A percentile compares a stretch with the other conserved stretches of the same genome.
Evolutionary conservation across 345 rosid species (phyloP).

Genomic region (Bruguiera gymnorhiza): DNA sequence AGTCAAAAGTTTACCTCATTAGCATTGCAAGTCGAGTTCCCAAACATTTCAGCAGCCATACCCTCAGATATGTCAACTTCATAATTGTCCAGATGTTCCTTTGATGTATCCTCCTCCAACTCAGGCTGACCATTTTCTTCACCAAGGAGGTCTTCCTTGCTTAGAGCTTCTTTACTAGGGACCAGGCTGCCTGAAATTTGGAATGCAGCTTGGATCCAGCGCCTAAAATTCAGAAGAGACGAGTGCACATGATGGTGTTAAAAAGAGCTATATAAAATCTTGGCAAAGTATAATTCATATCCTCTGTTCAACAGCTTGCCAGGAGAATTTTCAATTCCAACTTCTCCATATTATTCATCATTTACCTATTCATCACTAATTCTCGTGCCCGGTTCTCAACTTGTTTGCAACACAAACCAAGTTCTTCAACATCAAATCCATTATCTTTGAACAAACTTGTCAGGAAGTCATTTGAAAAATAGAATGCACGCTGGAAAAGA

Average conservation of each 20-base stretch:
- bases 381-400: conserved; percentile 88
- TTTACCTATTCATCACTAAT: conserved; percentile 75
- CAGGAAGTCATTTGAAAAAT: conserved; percentile 77
- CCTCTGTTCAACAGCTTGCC: background rate
- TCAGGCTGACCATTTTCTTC: conserved; percentile 21
- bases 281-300: background rate
- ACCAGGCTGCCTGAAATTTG: conserved; percentile 30
- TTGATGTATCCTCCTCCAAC: conserved; percentile 19
- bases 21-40: conserved; percentile 45
- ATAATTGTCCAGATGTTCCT: conserved; percentile 24
- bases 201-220: conserved; percentile 92
- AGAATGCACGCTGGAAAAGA: conserved; percentile 76
- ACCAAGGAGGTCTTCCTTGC: conserved; percentile 24
- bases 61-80: conserved; percentile 83
- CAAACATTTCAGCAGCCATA: conserved; percentile 74
- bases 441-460: conserved; percentile 56
- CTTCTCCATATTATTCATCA: conserved; percentile 7
- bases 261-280: background rate
- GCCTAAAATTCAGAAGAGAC: conserved; percentile 37
- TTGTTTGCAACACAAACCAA: conserved; percentile 79
- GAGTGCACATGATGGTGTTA: conserved; percentile 1
- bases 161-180: conserved; percentile 21
- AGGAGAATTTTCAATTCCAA: background rate
- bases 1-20: conserved; percentile 47
- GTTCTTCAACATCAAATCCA: conserved; percentile 72